Conservation (phyloP, 192 early-diverging fungal species). For the Coemansia sp. region DNA sequence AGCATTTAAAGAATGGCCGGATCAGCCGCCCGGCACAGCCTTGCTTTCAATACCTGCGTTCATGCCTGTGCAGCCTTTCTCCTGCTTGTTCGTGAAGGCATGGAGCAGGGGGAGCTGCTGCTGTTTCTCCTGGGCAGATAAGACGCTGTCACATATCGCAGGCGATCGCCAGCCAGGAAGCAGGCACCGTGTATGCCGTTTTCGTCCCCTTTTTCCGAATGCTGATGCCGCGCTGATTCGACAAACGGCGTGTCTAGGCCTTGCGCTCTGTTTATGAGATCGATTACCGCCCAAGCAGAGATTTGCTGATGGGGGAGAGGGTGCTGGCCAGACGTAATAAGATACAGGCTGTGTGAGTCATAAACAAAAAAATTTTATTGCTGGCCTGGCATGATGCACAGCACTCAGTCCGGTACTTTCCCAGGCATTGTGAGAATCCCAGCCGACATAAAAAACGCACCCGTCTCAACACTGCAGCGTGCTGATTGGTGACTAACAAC, state of each 20-base stretch:
- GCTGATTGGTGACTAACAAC: constrained; percentile 1
- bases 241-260: background rate
- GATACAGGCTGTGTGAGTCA: background rate
- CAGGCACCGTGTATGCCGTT: no score
- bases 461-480: background rate
- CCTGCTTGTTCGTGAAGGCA: background rate
- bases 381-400: background rate
- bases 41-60: no score
- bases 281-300: background rate
- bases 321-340: no score
- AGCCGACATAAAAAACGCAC: background rate
- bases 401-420: background rate
- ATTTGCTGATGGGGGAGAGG: background rate
- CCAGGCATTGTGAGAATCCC: constrained; percentile 7
- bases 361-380: constrained; percentile 7
- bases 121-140: background rate
- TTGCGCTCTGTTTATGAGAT: background rate
- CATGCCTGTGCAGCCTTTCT: no score
- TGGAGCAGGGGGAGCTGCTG: background rate
- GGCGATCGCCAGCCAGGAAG: background rate
- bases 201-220: no score
- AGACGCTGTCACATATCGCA: background rate
- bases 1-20: background rate
- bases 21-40: background rate
- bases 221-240: no score